Percentiles rank a stretch among this genome's conserved stretches.
phyloP scores from a whole-genome alignment of 2,329 filamentous ascomycete genomes.

The Diaporthe caulivora region DNA sequence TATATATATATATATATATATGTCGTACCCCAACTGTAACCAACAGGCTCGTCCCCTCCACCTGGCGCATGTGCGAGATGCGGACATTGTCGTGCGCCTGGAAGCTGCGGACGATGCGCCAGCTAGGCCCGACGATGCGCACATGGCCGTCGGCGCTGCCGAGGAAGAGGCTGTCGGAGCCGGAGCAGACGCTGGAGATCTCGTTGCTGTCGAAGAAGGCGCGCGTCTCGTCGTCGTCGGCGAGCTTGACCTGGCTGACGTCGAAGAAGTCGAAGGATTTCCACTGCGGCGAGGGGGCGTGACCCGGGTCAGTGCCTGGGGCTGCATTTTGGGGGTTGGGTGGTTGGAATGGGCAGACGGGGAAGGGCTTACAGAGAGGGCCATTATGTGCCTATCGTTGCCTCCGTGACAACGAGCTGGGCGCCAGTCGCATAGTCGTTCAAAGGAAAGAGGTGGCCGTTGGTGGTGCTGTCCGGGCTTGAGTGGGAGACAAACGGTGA shows the following conservation, averaged over 20 bases:
- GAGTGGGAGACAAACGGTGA: neutral
- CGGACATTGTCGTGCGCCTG: slow-evolving; percentile 84
- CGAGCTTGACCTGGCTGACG: slow-evolving; percentile 84
- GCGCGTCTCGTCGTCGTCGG: slow-evolving; percentile 79
- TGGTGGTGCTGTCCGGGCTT: neutral
- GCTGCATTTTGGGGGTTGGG: too few relatives aligned
- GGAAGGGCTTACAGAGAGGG: slow-evolving; percentile 31
- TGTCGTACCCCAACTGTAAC: slow-evolving; percentile 77
- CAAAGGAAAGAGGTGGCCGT: neutral
- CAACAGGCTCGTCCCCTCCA: slow-evolving; percentile 87
- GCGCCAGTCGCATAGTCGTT: slow-evolving; percentile 18
- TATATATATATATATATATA: too few relatives aligned
- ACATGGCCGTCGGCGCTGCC: slow-evolving; percentile 88
- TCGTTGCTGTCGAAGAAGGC: slow-evolving; percentile 85
- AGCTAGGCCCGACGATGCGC: slow-evolving; percentile 86
- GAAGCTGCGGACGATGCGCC: slow-evolving; percentile 90
- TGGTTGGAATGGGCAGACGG: too few relatives aligned
- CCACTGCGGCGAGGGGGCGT: slow-evolving; percentile 72
- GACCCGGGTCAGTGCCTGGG: neutral
- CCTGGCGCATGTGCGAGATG: slow-evolving; percentile 92
- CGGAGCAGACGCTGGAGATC: slow-evolving; percentile 85
- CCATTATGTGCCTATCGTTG: slow-evolving; percentile 31
- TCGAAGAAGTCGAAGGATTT: slow-evolving; percentile 99
- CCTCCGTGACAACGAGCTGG: slow-evolving; percentile 26
- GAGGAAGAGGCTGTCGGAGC: slow-evolving; percentile 89